Base-by-base conservation (phyloP, 805 yeast species). In the Zygotorulaspora florentina region DNA sequence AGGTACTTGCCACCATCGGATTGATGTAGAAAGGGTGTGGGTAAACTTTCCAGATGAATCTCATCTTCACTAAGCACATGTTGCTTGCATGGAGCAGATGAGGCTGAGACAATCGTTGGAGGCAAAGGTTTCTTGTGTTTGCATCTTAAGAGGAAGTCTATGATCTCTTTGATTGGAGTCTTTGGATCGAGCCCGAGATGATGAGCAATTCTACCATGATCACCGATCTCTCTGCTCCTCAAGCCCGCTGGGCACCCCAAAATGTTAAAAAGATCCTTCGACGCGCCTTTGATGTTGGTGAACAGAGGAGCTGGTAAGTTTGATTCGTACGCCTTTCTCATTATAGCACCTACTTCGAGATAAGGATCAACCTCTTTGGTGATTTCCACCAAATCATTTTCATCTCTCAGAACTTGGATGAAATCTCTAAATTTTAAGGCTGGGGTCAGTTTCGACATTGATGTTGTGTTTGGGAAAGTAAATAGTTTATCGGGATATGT, bases 261-360 rank as follows among this genome's bases (percentile, higher is more conserved):
- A 28, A 61, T 53, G 15, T 44, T 42, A 20, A 59, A 61, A 13
- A 58, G 46, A 17, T 54, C 53, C 43, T 58, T 40, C 16, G 42
- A 30, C 15, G 46, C 35, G 5, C 40, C 35, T 35, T 48, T 58
- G 18, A 57, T 39, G 28, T 57, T 58, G 23, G 46, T 54, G 47
- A 61, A 54, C 13, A 50, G 51, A 2, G 65, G 65, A 10, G 57
- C 65, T 3, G 62, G 53, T 15, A 48, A 29, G 26, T 54, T 40
- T 6, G 48, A 51, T 46, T 58, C 64, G 26, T 57, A 58, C 11
- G 45, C 58, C 40, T 48, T 57, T 47, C 64, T 59, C 52, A 52
- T 58, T 30, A 61, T 56, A 20, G 64, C 64, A n/a, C 64, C 65
- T 3, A 54, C 60, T 45, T 61, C 65, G 18, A 54, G 46, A 28